Conservation (phyloP, 306 rosid species). For the apple (Malus domestica) region ASM211411v1 NC_041795.1:1517501-1518000, state of each 20-base stretch:
- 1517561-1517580: no score
- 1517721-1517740: conserved; percentile 65
- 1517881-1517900: conserved; percentile 95
- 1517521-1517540: neutral
- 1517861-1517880: conserved; percentile 97
- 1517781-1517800: conserved; percentile 87
- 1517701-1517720: conserved; percentile 58
- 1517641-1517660: conserved; percentile 58
- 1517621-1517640: conserved; percentile 6
- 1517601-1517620: neutral
- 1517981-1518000: conserved; percentile 98
- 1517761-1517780: conserved; percentile 82
- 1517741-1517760: conserved; percentile 80
- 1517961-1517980: conserved; percentile 85
- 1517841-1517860: conserved; percentile 99
- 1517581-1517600: neutral
- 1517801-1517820: conserved; percentile 71
- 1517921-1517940: conserved; percentile 54
- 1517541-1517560: neutral
- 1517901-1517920: conserved; percentile 88
- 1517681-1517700: conserved; percentile 63
- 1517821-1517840: conserved; percentile 73
- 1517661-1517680: conserved; percentile 71
- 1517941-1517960: conserved; percentile 85
- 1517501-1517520: neutral